Evolutionary conservation across 2,329 filamentous ascomycete species (phyloP).

Genomic region (Mariannaea elegans): DNA sequence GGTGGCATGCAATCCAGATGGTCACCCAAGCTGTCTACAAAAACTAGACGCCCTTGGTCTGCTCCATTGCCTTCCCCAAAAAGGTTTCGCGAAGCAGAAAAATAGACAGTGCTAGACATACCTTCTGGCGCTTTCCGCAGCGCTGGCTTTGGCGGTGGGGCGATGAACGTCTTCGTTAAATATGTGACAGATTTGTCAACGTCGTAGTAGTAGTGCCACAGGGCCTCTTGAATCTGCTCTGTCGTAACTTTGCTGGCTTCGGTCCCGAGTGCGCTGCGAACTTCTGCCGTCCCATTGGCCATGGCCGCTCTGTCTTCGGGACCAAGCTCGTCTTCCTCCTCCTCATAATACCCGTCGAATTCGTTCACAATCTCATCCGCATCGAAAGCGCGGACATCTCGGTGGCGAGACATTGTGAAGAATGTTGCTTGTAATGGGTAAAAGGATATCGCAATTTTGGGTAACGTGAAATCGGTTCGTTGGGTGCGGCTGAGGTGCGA

Average conservation of each 20-base stretch:
- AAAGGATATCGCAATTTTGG: background rate
- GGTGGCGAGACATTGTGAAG: constrained; percentile 37
- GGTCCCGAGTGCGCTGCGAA: constrained; percentile 71
- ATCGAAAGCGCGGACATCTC: constrained; percentile 53
- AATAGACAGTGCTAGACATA: constrained; percentile 49
- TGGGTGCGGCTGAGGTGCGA: background rate
- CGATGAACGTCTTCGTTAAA: constrained; percentile 71
- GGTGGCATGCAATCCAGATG: constrained; percentile 5
- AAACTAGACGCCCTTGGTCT: constrained; percentile 38
- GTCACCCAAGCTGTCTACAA: constrained; percentile 17
- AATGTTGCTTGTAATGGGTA: background rate
- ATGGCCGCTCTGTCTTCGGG: constrained; percentile 61
- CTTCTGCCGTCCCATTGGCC: constrained; percentile 71
- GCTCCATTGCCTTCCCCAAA: constrained; percentile 44
- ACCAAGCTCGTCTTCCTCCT: constrained; percentile 57
- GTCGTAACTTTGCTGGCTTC: constrained; percentile 65
- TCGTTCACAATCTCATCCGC: constrained; percentile 59
- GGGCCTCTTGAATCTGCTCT: constrained; percentile 81
- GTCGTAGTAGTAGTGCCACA: constrained; percentile 98
- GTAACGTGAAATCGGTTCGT: background rate
- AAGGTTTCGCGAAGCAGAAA: constrained; percentile 40
- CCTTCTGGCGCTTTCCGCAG: constrained; percentile 54
- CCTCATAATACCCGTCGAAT: constrained; percentile 57
- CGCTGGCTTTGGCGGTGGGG: constrained; percentile 53
- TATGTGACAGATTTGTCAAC: constrained; percentile 86